Conservation (phyloP, 305 asterid genomes). For the Fraxinus sp. region DNA sequence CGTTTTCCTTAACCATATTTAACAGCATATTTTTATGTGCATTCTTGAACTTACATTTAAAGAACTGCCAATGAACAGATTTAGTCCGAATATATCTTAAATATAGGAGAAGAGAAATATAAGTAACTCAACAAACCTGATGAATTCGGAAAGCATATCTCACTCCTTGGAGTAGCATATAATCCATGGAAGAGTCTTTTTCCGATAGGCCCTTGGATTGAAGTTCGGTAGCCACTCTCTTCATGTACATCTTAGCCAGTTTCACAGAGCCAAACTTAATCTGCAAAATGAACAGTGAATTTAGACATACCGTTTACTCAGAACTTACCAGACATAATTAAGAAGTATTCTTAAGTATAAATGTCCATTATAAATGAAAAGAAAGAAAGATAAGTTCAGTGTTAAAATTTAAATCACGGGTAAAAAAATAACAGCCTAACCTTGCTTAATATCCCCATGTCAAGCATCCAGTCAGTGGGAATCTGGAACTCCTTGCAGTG, state of each 20-base stretch:
- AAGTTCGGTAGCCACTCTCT: constrained; percentile 82
- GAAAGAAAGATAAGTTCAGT: not conserved
- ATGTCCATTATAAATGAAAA: not conserved
- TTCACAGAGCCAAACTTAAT: constrained; percentile 84
- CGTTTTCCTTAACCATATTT: not conserved
- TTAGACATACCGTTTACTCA: not conserved
- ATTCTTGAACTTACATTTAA: not conserved
- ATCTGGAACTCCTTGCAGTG: constrained; percentile 76
- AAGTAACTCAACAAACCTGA: constrained; percentile 57
- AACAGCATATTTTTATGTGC: not conserved
- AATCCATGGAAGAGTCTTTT: constrained; percentile 87
- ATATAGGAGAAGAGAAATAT: not conserved
- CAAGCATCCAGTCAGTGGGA: constrained; percentile 93
- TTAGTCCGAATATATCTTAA: not conserved
- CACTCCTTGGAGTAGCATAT: constrained; percentile 92
- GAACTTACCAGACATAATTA: not conserved
- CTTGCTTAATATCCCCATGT: constrained; percentile 80
- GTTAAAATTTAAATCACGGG: not conserved
- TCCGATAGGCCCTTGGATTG: constrained; percentile 71
- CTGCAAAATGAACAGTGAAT: constrained; percentile 38
- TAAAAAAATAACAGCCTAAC: constrained; percentile 30
- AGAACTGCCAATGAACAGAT: not conserved
- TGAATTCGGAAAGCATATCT: constrained; percentile 93
- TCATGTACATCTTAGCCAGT: constrained; percentile 87
- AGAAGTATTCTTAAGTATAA: not conserved